Evolutionary conservation across 176 grass and related monocot genomes (phyloP).

Genomic region (Carex scoparia): DNA sequence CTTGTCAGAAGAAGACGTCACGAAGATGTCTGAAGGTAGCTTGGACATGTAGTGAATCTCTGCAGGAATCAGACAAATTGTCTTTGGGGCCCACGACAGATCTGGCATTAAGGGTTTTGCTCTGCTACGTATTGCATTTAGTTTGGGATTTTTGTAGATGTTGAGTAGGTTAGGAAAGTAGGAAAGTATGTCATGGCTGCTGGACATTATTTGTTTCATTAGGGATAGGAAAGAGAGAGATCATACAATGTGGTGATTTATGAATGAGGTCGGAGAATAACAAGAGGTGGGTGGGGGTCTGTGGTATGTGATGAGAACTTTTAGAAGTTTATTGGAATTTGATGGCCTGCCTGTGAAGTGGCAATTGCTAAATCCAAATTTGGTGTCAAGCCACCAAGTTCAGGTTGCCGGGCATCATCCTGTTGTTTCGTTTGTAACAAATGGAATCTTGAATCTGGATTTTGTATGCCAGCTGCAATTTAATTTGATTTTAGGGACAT

Average conservation of each 20-base stretch:
- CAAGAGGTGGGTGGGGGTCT: background rate
- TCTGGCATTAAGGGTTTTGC: background rate
- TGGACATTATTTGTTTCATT: background rate
- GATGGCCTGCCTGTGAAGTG: too few species aligned
- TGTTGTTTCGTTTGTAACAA: too few species aligned
- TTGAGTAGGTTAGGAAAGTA: background rate
- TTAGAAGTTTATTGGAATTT: too few species aligned
- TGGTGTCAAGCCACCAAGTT: too few species aligned
- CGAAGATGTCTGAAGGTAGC: slow-evolving; percentile 43
- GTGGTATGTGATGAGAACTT: too few species aligned
- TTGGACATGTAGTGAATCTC: slow-evolving; percentile 50
- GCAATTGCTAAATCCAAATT: too few species aligned
- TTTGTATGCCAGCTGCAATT: too few species aligned
- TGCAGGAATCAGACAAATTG: background rate
- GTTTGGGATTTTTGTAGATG: background rate
- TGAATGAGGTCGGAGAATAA: background rate
- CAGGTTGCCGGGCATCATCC: too few species aligned
- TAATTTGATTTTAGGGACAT: too few species aligned
- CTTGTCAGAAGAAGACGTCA: slow-evolving; percentile 69
- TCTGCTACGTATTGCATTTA: background rate
- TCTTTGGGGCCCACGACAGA: background rate
- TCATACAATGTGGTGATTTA: background rate
- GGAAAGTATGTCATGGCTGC: background rate
- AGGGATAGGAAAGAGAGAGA: background rate
- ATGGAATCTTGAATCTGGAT: too few species aligned